Base-by-base conservation (phyloP, 176 grass and related monocot species). In the Thalia dealbata region DNA sequence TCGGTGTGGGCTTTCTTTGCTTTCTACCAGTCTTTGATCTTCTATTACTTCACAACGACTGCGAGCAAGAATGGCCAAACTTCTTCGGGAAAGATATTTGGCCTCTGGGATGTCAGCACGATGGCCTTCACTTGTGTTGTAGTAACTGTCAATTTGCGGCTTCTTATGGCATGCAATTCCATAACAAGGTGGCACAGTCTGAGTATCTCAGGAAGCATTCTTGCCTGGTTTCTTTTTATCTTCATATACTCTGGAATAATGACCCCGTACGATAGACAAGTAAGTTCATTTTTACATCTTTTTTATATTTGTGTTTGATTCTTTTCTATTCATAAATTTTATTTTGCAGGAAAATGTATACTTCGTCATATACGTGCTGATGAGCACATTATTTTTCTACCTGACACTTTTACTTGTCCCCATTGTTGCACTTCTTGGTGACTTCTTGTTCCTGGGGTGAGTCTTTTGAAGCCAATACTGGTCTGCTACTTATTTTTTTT, bases 371-470 rank as follows among this genome's bases (percentile, higher is more conserved):
- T 95, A 95, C 85, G 95, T 99, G 80, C 74, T 99, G 62, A 99
- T 99, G 90, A 84, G 90, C 73, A 99, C 95, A 28, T 99, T 99
- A 73, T 99, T 85, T 84, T 99, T 99, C 81, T 95, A 99, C 71
- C 73, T 99, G 27, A 87, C 85, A 15, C 52, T 99, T 22, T 61
- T 99, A 51, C 87, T 99, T 62, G 90, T 99, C 74, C 95, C 95
- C 10, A 62, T 95, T 76, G 86, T 91, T 10, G 85, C 95, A 60
- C 90, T 99, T 73, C 75, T 91, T 85, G 90, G 95, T 11, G 95
- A 99, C 73, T 99, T 95, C 79, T 78, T 99, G 64, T 99, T 95
- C 83, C 80, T 88, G 72, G 89, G 85, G 95, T 99, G 85, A 88
- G 84, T 81, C 64, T n/a, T 55, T 35, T 18, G 45, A 10, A 14